Evolutionary conservation across 2,329 filamentous ascomycete species (phyloP).

Genomic region (Daldinia sp.): DNA sequence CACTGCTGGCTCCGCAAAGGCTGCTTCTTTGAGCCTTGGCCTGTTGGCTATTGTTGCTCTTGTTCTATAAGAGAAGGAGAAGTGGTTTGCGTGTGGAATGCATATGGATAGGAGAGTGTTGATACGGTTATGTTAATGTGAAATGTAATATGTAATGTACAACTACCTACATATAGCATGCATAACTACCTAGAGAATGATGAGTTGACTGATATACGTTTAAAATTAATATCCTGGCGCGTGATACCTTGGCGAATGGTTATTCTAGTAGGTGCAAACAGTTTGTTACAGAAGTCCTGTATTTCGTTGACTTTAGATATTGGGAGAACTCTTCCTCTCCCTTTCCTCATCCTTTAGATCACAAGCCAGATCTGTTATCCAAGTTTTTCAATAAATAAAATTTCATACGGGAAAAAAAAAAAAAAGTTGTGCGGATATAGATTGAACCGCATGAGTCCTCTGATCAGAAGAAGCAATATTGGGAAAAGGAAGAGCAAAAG

Average conservation of each 20-base stretch:
- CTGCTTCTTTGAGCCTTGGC: slow-evolving; percentile 37
- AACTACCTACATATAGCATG: slow-evolving; percentile 1
- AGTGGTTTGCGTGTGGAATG: not conserved
- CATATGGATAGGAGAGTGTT: not conserved
- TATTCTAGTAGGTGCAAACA: no score
- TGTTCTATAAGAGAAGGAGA: slow-evolving; percentile 13
- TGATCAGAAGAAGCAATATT: not conserved
- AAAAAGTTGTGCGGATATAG: no score
- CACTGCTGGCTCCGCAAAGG: slow-evolving; percentile 43
- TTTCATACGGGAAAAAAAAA: not conserved
- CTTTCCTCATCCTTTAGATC: no score
- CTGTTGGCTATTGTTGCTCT: slow-evolving; percentile 38
- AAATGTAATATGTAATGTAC: not conserved
- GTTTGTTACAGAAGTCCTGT: no score
- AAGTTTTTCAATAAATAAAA: no score
- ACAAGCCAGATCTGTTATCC: no score
- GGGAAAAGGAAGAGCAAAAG: no score
- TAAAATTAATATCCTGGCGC: not conserved
- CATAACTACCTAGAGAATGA: slow-evolving; percentile 5
- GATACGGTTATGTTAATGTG: slow-evolving; percentile 6
- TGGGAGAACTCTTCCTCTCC: no score
- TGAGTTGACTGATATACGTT: not conserved
- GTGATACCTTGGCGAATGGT: no score
- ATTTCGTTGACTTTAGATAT: not conserved
- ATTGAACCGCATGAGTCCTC: no score